Base-by-base conservation (phyloP, 2,329 filamentous ascomycete genomes). In the Cladosporium oxysporum region DNA sequence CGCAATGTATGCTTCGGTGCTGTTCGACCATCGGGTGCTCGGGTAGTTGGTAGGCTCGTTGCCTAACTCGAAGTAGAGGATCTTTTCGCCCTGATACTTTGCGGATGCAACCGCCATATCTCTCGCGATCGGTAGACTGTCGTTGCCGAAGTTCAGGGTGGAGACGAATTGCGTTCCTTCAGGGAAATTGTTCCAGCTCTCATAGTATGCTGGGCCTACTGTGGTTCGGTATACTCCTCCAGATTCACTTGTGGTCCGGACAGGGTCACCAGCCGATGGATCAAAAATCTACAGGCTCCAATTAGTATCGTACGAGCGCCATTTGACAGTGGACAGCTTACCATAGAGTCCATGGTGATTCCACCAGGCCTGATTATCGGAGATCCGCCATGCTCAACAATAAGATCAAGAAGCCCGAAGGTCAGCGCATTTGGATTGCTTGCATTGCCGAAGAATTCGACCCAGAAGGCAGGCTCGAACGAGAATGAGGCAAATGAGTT, bases 381-480 rank as follows among this genome's bases (percentile, higher is more conserved):
- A n/a, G 68, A 67, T 1, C 71, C 71, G 28, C 73, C 73, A 71
- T 73, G 73, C 29, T 71, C 68, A 29, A 70, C 67, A 29, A 75
- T 70, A 4, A 69, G 70, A 35, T 69, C 61, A 14, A 75, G 66
- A 7, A 73, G 66, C n/a, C 65, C 52, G 37, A 75, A 74, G 21
- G 71, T 72, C 53, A 75, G 69, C 6, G 65, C 52, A 33, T 75
- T 75, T 0, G 73, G 73, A 1, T 35, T 50, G 12, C 58, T 70
- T 18, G 62, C 60, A 33, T 73, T 75, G 41, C 73, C 73, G 33
- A 74, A 75, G 67, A 74, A 75, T 21, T 74, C 73, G 7, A 72
- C 69, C 73, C 73, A 75, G 47, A 74, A 75, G 1, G 73, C 73
- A 1, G 73, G 73, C 62, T 75, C 73, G 64, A 74, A 72, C 1